Conservation (phyloP, 2,329 filamentous ascomycete genomes). For the Claviceps quebecensis region DNA sequence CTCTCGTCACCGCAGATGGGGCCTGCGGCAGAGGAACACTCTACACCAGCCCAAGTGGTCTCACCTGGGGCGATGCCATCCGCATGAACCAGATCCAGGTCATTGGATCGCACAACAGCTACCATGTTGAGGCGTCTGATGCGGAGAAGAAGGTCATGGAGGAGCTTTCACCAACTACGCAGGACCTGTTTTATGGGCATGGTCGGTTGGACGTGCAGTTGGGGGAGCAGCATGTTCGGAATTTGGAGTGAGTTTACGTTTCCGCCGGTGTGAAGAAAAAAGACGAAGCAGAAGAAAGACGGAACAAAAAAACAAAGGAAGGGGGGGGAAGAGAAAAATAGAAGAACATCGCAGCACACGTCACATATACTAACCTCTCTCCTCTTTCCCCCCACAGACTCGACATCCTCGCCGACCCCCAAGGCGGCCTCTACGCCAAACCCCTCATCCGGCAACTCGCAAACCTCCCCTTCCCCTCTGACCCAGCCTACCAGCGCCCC, state of each 20-base stretch:
- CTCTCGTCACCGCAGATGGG: not conserved
- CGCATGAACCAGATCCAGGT: constrained; percentile 39
- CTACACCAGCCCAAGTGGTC: constrained; percentile 15
- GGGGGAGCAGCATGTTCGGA: constrained; percentile 29
- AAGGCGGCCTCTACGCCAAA: constrained; percentile 31
- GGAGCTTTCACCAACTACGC: constrained; percentile 19
- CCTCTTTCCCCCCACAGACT: constrained; percentile 10
- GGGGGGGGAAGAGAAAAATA: no score
- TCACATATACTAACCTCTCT: no score
- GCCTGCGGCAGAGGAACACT: not conserved
- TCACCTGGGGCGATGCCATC: constrained; percentile 19
- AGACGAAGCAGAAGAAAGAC: not conserved
- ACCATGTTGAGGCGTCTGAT: constrained; percentile 30
- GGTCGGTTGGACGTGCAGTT: constrained; percentile 29
- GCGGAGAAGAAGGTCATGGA: constrained; percentile 27
- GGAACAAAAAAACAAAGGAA: not conserved
- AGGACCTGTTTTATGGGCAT: constrained; percentile 34
- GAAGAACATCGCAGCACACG: no score
- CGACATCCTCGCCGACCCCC: constrained; percentile 33
- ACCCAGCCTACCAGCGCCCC: constrained; percentile 23
- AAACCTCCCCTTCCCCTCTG: constrained; percentile 23
- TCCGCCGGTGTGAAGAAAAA: no score
- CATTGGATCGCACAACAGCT: constrained; percentile 36
- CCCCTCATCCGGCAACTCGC: constrained; percentile 27
- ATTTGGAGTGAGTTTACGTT: constrained; percentile 20